Evolutionary conservation across 2,329 filamentous ascomycete species (phyloP), one percentile per base, ranked within the genome.

Genomic region (Aspergillus bombycis): DNA sequence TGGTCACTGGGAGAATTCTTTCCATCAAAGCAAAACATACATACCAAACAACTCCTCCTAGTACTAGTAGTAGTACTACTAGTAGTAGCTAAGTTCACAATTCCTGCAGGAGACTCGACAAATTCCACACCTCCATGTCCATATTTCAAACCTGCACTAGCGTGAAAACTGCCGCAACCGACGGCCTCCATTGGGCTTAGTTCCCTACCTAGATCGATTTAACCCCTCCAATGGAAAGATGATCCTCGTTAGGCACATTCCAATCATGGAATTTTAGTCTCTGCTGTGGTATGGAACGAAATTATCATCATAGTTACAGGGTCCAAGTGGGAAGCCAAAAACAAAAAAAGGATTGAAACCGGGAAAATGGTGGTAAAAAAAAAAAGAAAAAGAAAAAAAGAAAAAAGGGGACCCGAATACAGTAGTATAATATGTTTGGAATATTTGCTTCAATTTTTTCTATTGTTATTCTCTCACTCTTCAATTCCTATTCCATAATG

Each of bases 241-340:
- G 23, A 54, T 19, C 21, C 19, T 54, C 30, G 30, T 9, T n/a
- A 21, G 52, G 30, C 32, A 55, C 52, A 55, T 55, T 36, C 52
- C 52, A 38, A 55, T 38, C 52, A 55, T 41, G 52, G 52, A 38
- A 55, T 55, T 55, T 38, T 55, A 55, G 52, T n/a, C 38, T 26
- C 21, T 55, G 50, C 11, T 53, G 10, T 55, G 52, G 52, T 38
- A 55, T 55, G 52, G 19, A 23, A 38, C 16, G 52, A 55, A 55
- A 55, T 55, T 55, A 23, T 55, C 52, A 55, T 38, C 52, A 38
- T 38, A 16, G 52, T 23, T 38, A 38, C 32, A 55, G 32, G 52
- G 52, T 28, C 26, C n/a, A 32, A 8, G 23, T 55, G 32, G 12
- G 28, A 53, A 53, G 23, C 8, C n/a, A 9, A 34, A 16, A 9